Conservation (phyloP, 2,329 filamentous ascomycete genomes). For the Lachnellula arida region DNA sequence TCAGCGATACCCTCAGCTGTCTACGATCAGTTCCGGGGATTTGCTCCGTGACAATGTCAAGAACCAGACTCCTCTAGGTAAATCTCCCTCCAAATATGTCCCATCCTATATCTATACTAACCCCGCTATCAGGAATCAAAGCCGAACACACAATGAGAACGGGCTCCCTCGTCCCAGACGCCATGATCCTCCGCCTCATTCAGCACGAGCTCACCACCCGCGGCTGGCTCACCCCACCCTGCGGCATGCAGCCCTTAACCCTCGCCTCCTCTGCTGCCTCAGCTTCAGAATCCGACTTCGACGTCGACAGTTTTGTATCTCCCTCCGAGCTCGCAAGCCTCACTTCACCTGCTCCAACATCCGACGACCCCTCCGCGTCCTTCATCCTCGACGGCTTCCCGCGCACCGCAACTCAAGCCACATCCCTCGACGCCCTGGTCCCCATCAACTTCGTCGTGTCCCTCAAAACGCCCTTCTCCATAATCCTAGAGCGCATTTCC, state of each 20-base stretch:
- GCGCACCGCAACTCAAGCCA: conserved; percentile 76
- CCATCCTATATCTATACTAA: neutral
- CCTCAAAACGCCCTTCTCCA: conserved; percentile 75
- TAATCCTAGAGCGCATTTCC: conserved; percentile 85
- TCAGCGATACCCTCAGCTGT: conserved; percentile 79
- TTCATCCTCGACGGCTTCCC: conserved; percentile 98
- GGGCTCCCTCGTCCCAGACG: conserved; percentile 86
- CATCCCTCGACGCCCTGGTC: conserved; percentile 70
- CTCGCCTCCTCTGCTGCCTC: conserved; percentile 22
- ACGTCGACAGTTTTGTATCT: conserved; percentile 27
- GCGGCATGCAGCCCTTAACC: conserved; percentile 34
- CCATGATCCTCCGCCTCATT: conserved; percentile 87
- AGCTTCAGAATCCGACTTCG: conserved; percentile 35
- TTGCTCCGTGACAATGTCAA: conserved; percentile 90
- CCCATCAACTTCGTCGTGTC: conserved; percentile 95
- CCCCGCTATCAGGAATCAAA: conserved; percentile 63
- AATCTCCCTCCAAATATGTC: conserved; percentile 25
- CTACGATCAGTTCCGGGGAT: conserved; percentile 91
- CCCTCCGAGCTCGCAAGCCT: conserved; percentile 30
- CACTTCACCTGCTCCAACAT: conserved; percentile 41
- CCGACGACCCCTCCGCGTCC: conserved; percentile 71
- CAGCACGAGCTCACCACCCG: conserved; percentile 80
- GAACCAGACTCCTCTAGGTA: conserved; percentile 79
- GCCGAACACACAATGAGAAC: conserved; percentile 85
- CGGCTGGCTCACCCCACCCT: conserved; percentile 67